Percentiles rank a stretch among this genome's conserved stretches.
phyloP scores from a whole-genome alignment of 2,329 filamentous ascomycete genomes.

The Fusarium nelsonii region DNA sequence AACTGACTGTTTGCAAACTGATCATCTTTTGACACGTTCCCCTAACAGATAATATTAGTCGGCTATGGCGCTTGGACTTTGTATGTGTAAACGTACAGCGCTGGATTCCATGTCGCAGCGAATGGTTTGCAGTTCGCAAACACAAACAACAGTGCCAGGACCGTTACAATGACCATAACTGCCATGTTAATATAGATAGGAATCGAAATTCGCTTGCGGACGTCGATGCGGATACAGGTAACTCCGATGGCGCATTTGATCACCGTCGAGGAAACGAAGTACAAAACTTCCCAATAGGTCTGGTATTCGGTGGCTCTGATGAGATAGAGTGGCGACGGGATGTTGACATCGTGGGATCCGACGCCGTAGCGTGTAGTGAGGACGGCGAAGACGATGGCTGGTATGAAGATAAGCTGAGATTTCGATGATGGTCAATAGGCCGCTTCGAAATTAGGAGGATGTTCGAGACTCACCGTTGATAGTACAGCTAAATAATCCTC shows the following conservation, averaged over 20 bases:
- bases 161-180: constrained; percentile 4
- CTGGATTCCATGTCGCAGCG: constrained; percentile 15
- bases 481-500: constrained; percentile 20
- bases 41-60: background rate
- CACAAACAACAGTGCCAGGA: constrained; percentile 3
- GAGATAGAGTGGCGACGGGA: constrained; percentile 10
- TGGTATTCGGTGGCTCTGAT: constrained; percentile 22
- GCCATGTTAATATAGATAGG: constrained; percentile 23
- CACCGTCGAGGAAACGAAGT: constrained; percentile 13
- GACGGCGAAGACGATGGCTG: constrained; percentile 13
- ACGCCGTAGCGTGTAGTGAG: constrained; percentile 13
- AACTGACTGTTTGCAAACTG: constrained; percentile 14
- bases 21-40: constrained; percentile 10
- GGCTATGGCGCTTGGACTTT: fast-evolving
- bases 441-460: fast-evolving
- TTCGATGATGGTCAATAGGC: fast-evolving
- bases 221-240: constrained; percentile 6
- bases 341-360: constrained; percentile 11
- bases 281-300: constrained; percentile 19
- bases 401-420: background rate
- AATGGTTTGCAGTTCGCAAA: constrained; percentile 26
- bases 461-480: background rate
- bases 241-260: constrained; percentile 16
- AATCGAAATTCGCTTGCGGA: background rate
- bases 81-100: background rate